Evolutionary conservation across 2,329 filamentous ascomycete genomes (phyloP).

Genomic region (Monosporascus ibericus): DNA sequence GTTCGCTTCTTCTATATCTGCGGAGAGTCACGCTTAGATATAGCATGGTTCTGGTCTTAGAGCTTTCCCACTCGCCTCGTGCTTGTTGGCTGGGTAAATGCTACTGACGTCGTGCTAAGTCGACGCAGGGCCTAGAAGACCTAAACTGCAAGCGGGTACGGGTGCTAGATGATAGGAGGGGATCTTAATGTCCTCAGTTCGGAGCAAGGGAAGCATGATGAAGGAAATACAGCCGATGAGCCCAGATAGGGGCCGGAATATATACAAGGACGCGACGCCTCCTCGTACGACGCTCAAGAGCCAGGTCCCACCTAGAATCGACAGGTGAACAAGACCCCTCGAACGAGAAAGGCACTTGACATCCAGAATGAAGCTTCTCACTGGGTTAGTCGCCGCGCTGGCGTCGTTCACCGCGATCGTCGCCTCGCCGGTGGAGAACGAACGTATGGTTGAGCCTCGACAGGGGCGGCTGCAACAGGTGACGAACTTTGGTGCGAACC

Average conservation of each 20-base stretch:
- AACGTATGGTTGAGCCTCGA: neutral
- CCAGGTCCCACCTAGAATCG: neutral
- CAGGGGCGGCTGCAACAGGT: constrained; percentile 15
- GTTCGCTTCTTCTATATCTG: neutral
- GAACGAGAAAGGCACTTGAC: neutral
- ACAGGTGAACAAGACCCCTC: neutral
- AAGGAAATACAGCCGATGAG: neutral
- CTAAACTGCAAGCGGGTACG: neutral
- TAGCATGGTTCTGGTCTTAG: neutral
- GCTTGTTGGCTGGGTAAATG: neutral
- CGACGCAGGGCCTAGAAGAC: no score
- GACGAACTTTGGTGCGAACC: constrained; percentile 25
- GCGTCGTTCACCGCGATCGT: neutral
- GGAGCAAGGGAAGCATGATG: neutral
- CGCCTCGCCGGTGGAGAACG: neutral
- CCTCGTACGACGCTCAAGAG: neutral
- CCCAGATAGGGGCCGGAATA: neutral
- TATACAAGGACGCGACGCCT: neutral
- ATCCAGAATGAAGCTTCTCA: neutral
- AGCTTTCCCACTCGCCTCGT: neutral
- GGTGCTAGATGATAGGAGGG: neutral
- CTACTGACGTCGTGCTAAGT: no score
- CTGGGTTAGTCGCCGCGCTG: neutral
- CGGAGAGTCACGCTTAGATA: neutral
- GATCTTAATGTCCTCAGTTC: neutral